phyloP scores from a whole-genome alignment of 106 monocot genomes.

The Chionographis japonica region DNA sequence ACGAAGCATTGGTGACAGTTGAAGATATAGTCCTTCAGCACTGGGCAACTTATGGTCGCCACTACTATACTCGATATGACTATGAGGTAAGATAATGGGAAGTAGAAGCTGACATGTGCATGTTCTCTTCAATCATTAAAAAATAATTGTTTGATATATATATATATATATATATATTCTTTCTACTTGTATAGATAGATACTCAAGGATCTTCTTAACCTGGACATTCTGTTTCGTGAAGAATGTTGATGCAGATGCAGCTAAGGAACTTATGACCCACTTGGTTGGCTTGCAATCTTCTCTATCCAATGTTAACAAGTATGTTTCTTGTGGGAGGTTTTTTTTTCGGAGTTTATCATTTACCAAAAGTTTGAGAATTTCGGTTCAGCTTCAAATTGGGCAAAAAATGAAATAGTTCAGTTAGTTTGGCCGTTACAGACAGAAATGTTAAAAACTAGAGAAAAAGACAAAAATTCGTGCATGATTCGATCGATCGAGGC shows the following conservation, averaged over 20 bases:
- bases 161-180: background rate
- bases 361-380: no score
- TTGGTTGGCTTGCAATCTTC: conserved; percentile 71
- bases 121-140: background rate
- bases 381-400: no score
- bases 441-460: no score
- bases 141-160: background rate
- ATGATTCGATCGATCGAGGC: no score
- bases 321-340: conserved; percentile 12
- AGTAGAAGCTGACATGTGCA: background rate
- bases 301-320: conserved; percentile 79
- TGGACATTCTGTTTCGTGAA: conserved; percentile 18
- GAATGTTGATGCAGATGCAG: conserved; percentile 90
- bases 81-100: conserved; percentile 61
- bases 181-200: background rate
- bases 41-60: conserved; percentile 94
- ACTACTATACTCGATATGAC: conserved; percentile 97
- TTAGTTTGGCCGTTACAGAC: no score
- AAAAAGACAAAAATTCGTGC: no score
- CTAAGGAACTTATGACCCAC: conserved; percentile 88
- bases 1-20: conserved; percentile 74
- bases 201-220: background rate
- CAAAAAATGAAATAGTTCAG: no score
- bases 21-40: conserved; percentile 80
- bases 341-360: background rate